These are phyloP conservation scores for Tetradesmus obliquus DNA, from an alignment of 139 green algal species.

Conservation along the genomic window DNA sequence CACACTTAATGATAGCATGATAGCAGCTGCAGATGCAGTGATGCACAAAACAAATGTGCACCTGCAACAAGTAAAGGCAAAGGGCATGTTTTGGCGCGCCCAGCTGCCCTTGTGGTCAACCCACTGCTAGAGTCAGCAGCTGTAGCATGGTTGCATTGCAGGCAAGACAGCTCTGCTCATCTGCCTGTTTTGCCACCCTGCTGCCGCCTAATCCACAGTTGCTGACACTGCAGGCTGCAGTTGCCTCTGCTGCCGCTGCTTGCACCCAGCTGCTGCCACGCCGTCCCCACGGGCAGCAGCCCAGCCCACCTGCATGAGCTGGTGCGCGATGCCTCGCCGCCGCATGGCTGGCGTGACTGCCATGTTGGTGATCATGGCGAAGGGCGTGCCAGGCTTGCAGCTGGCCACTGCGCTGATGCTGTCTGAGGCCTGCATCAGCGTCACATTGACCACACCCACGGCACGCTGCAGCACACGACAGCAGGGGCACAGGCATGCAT, in stretches of 20 bases:
- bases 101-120: not conserved
- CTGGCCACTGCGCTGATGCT: not conserved
- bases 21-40: not conserved
- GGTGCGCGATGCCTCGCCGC: slow-evolving; percentile 16
- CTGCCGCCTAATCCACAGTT: too few species aligned
- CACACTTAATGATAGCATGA: not conserved
- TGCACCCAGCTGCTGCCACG: not conserved
- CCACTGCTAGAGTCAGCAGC: not conserved
- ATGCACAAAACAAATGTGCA: not conserved
- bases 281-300: not conserved
- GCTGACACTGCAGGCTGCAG: too few species aligned
- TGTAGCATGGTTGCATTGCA: too few species aligned
- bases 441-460: slow-evolving; percentile 42
- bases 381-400: slow-evolving; percentile 19
- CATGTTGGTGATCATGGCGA: slow-evolving; percentile 49
- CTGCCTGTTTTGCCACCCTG: too few species aligned
- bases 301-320: slow-evolving; percentile 31
- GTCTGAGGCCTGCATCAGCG: slow-evolving; percentile 11
- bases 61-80: not conserved
- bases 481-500: not conserved
- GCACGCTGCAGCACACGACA: slow-evolving; percentile 4
- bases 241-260: too few species aligned
- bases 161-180: too few species aligned
- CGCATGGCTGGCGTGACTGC: slow-evolving; percentile 21
- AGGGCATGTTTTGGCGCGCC: not conserved